Percentiles rank a stretch among this genome's conserved stretches.
Evolutionary conservation across 768 basidiomycete species (phyloP).

Genomic region (Boletus bicolor): DNA sequence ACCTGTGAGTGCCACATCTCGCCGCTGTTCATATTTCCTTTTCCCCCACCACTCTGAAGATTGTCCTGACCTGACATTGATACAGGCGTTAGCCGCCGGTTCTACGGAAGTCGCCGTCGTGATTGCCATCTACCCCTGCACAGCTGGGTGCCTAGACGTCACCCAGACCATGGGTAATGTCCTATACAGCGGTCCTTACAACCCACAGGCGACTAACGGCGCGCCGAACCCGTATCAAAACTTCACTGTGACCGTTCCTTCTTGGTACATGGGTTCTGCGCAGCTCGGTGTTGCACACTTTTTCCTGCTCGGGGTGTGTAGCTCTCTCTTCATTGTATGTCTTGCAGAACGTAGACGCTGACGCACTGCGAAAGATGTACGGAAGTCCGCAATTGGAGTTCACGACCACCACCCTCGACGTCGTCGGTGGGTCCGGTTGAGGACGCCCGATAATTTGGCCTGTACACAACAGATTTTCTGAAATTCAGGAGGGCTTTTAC

Average conservation of each 20-base stretch:
- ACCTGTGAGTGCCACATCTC: constrained; percentile 32
- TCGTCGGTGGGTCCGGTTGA: not conserved
- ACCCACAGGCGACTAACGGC: not conserved
- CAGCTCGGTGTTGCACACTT: constrained; percentile 6
- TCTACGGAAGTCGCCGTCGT: constrained; percentile 7
- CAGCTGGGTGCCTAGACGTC: not conserved
- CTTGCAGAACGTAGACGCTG: not conserved
- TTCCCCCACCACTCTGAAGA: too few species aligned
- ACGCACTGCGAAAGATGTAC: not conserved
- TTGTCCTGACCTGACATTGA: not conserved
- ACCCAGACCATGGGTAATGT: not conserved
- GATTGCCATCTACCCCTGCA: constrained; percentile 1
- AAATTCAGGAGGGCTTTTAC: not conserved
- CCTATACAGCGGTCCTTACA: not conserved
- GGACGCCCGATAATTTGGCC: not conserved
- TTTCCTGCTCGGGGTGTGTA: constrained; percentile 6
- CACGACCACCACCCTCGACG: not conserved
- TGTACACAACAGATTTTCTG: not conserved
- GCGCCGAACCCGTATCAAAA: not conserved
- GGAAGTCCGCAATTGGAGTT: not conserved
- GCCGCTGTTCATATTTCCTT: not conserved
- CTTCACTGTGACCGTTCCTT: constrained; percentile 5
- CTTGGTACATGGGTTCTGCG: not conserved
- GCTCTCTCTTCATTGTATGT: not conserved
- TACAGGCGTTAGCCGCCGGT: not conserved